Evolutionary conservation across 371 early-diverging fungal genomes (phyloP), one percentile per base, ranked within the genome.

Genomic region (Rhizopus arrhizus): DNA sequence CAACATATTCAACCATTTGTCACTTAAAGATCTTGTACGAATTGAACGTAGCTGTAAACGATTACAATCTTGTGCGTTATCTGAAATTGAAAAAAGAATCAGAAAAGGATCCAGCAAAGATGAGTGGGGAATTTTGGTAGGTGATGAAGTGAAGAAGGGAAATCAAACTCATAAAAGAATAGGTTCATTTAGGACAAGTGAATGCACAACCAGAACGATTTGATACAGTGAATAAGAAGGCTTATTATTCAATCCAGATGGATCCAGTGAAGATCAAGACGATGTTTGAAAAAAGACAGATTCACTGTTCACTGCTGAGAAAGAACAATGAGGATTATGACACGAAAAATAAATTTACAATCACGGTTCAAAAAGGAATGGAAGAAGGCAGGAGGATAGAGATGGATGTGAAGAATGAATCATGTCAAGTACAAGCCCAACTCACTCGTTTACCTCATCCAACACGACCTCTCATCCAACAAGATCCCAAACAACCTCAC

Each of bases 171-270:
- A 49, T 29, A 47, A 29, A 54, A 36, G 38, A 42, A 38, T 42
- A 76, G 77, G 62, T 77, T 40, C 78, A 78, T 62, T 58, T 78
- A 10, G 70, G 67, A 34, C 73, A 78, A 64, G 71, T 64, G n/a
- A 59, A 32, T 16, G 77, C 80, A 31, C 53, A 60, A 33, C 73
- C 73, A 7, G 52, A 58, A 31, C 62, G 61, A 36, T 80, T 76
- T 36, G 77, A 80, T 56, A 36, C 70, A 4, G 53, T 42, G 33
- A 69, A 73, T 11, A 74, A 74, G 51, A 64, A 58, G 45, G 70
- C 74, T 9, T 59, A 66, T 36, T 80, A 74, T 28, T 61, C 64
- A 10, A 59, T 80, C 31, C 45, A 62, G 2, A 80, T 80, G 80
- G 64, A 74, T 41, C 80, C 80, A 34, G 59, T 80, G 16, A 59